Evolutionary conservation across 139 green algal species (phyloP).

Genomic region (Nannochloris sp.): DNA sequence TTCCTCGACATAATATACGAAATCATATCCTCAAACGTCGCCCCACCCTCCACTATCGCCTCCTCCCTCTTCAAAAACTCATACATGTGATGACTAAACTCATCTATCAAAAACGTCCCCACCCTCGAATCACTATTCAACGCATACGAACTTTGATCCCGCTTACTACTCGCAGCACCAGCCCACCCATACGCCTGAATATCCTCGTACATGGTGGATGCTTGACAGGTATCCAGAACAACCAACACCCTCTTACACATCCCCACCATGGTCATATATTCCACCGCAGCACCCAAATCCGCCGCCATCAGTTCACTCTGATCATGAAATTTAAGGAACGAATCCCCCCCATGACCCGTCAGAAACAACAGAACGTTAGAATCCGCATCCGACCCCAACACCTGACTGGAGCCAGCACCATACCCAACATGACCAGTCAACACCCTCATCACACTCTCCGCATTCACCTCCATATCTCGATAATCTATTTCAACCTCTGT

Average conservation of each 20-base stretch:
- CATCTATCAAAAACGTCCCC: constrained; percentile 19
- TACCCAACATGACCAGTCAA: constrained; percentile 48
- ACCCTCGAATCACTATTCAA: constrained; percentile 9
- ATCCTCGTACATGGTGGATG: constrained; percentile 50
- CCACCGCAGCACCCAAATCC: constrained; percentile 44
- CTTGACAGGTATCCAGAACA: constrained; percentile 90
- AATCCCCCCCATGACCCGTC: constrained; percentile 80
- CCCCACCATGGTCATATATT: constrained; percentile 21
- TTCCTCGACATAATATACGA: background rate
- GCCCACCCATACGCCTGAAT: constrained; percentile 48
- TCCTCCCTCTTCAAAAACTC: constrained; percentile 2
- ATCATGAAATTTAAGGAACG: constrained; percentile 95
- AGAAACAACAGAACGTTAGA: constrained; percentile 86
- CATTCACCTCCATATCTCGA: constrained; percentile 77
- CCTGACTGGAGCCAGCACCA: constrained; percentile 43
- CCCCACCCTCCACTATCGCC: background rate
- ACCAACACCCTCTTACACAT: constrained; percentile 83
- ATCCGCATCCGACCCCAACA: constrained; percentile 55
- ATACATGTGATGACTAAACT: constrained; percentile 13
- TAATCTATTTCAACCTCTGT: constrained; percentile 84
- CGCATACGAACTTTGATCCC: constrained; percentile 32
- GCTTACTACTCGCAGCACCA: constrained; percentile 46
- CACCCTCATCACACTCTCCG: constrained; percentile 75
- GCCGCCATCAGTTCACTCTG: constrained; percentile 57
- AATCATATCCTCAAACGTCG: background rate